phyloP scores from a whole-genome alignment of 768 basidiomycete genomes.

The Leccinum broughii region DNA sequence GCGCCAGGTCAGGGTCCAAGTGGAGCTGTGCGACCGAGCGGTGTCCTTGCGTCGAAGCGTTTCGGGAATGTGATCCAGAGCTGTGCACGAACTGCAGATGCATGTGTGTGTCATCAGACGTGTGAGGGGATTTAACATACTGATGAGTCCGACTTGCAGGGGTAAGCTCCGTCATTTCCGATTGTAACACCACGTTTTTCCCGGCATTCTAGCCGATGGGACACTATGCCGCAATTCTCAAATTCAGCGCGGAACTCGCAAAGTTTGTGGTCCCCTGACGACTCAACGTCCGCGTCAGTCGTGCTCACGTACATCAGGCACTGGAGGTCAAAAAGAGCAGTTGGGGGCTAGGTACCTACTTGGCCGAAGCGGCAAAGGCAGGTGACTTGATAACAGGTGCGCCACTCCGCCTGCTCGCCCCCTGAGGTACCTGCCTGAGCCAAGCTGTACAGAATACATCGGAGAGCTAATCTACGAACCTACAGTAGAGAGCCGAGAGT shows the following conservation, averaged over 20 bases:
- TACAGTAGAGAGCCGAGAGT: conserved; percentile 55
- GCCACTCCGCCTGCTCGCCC: neutral
- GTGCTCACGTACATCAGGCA: conserved; percentile 30
- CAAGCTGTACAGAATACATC: conserved; percentile 52
- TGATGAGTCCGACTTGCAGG: conserved; percentile 14
- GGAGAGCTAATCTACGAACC: conserved; percentile 59
- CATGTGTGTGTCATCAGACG: conserved; percentile 37
- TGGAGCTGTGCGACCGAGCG: conserved; percentile 38
- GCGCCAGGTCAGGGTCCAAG: conserved; percentile 30
- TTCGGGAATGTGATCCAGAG: conserved; percentile 70
- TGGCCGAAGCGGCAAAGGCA: conserved; percentile 42
- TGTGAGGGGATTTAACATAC: neutral
- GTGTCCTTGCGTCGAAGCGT: conserved; percentile 53
- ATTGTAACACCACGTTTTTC: neutral
- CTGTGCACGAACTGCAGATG: conserved; percentile 54
- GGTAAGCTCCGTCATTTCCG: conserved; percentile 20
- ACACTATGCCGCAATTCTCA: conserved; percentile 48
- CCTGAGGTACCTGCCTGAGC: neutral
- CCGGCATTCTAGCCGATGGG: conserved; percentile 26
- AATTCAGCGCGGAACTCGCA: conserved; percentile 46
- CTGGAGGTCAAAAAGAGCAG: conserved; percentile 44
- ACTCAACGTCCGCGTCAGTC: neutral
- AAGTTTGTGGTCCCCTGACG: conserved; percentile 35
- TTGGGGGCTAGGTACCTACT: conserved; percentile 58
- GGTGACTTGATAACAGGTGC: conserved; percentile 51